Percentiles rank a stretch among this genome's conserved stretches.
Evolutionary conservation across 331 rosid species (phyloP).

Genomic region (Dryas integrifolia): DNA sequence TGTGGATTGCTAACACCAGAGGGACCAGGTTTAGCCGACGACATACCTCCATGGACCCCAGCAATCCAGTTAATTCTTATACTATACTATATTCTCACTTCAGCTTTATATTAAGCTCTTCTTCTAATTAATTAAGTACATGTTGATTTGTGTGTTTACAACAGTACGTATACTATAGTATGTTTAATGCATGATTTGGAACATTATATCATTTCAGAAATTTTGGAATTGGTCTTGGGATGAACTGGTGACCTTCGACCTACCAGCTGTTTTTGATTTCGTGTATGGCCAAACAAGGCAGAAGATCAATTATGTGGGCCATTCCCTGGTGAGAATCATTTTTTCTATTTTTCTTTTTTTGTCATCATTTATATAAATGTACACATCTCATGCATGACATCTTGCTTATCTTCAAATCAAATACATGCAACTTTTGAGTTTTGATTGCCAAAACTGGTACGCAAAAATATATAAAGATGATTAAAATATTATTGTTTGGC

Average conservation of each 20-base stretch:
- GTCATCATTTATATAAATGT: background rate
- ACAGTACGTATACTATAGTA: too few species aligned
- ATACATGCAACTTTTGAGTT: background rate
- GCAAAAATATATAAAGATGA: too few species aligned
- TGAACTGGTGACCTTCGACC: slow-evolving; percentile 62
- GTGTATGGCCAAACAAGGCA: slow-evolving; percentile 61
- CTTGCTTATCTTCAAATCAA: too few species aligned
- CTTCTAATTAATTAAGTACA: too few species aligned
- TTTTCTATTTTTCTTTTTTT: background rate
- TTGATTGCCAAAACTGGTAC: background rate
- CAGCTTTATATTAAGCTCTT: too few species aligned
- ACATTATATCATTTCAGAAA: slow-evolving; percentile 45
- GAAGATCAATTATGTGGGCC: slow-evolving; percentile 82
- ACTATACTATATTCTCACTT: background rate
- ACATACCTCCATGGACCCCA: slow-evolving; percentile 52
- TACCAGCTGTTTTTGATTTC: slow-evolving; percentile 70
- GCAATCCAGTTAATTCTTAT: slow-evolving; percentile 29
- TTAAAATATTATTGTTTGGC: too few species aligned
- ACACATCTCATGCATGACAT: too few species aligned
- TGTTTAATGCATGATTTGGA: background rate
- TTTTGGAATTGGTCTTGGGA: slow-evolving; percentile 94
- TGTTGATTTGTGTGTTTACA: too few species aligned
- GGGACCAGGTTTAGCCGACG: slow-evolving; percentile 76
- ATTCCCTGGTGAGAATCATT: slow-evolving; percentile 54
- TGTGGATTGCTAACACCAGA: slow-evolving; percentile 82